These are phyloP conservation scores for Seiridium cupressi DNA, from an alignment of 2,329 filamentous ascomycete species.

Conservation along the genomic window DNA sequence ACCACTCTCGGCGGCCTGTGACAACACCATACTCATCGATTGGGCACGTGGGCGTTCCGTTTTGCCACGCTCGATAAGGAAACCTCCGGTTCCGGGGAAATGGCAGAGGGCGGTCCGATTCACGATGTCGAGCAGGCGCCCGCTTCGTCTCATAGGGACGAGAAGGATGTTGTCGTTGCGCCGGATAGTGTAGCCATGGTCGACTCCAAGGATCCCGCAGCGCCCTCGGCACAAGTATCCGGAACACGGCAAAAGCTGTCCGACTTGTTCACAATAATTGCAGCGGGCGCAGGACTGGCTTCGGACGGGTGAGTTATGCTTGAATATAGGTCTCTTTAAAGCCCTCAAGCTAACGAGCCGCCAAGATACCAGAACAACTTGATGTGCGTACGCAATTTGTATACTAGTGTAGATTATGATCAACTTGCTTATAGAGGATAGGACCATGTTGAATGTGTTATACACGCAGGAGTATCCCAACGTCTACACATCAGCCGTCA, in stretches of 20 bases:
- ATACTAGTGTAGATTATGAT: neutral
- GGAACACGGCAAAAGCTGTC: conserved; percentile 3
- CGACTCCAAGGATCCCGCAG: conserved; percentile 3
- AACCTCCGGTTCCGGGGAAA: neutral
- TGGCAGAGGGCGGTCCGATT: neutral
- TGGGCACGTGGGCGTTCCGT: no score
- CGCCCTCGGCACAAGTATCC: conserved; percentile 5
- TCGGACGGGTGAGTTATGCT: conserved; percentile 4
- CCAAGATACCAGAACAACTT: conserved; percentile 8
- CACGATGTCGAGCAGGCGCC: conserved; percentile 1
- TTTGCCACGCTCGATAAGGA: no score
- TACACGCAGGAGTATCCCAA: conserved; percentile 20
- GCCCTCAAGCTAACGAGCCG: neutral
- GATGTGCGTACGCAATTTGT: neutral
- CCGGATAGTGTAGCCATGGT: neutral
- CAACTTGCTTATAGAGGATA: neutral
- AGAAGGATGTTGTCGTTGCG: neutral
- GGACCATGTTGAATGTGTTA: conserved; percentile 8
- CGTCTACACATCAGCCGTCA: conserved; percentile 30
- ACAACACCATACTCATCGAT: no score
- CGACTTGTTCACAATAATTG: conserved; percentile 8
- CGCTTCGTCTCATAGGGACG: neutral
- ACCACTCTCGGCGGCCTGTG: no score
- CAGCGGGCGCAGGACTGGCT: conserved; percentile 1
- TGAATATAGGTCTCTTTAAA: neutral